Evolutionary conservation across 2,329 filamentous ascomycete genomes (phyloP), one percentile per base, ranked within the genome.

Genomic region (Leptographium galeiforme): DNA sequence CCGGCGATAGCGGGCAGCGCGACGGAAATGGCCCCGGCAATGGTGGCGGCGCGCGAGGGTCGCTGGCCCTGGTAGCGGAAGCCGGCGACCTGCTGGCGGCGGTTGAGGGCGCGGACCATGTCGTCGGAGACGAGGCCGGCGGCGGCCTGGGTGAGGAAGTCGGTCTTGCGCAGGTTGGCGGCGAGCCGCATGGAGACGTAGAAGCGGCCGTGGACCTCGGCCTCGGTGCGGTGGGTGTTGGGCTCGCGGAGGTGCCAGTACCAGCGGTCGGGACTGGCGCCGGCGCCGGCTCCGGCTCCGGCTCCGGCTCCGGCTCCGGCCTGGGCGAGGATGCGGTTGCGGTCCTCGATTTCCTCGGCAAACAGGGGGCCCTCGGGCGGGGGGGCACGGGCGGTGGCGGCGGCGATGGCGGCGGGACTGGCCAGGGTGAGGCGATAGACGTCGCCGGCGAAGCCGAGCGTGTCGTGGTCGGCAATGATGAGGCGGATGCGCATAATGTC

Each of bases 101-200:
- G 78, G 60, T 81, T 81, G 18, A 81, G 68, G 50, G 74, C 71
- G 36, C 70, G 67, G 33, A 77, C 63, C 39, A 66, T 61, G 43
- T 70, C 69, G 44, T 55, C 53, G 38, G 53, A 41, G 30, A 53
- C 45, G 36, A 30, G 38, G 14, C 51, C 51, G 33, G 51, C 48
- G 2, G 51, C 54, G 12, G 51, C 52, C 38, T 49, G 54, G 39
- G 53, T 34, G 40, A 57, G 19, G 4, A 56, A 57, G 8, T 7
- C 47, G 6, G n/a, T 7, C 54, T 58, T 54, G 32, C 55, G 68
- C 52, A 79, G 65, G 53, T 79, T 70, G 16, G 70, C 70, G 63
- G 78, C 73, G 39, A 81, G 67, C 55, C 71, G 68, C 54, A 72
- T 65, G n/a, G 74, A 75, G 16, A 77, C 73, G 64, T 81, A 81